Percentiles rank a stretch among this genome's conserved stretches.
Conservation (phyloP, 2,329 filamentous ascomycete species). For the Claviceps sp. region DNA sequence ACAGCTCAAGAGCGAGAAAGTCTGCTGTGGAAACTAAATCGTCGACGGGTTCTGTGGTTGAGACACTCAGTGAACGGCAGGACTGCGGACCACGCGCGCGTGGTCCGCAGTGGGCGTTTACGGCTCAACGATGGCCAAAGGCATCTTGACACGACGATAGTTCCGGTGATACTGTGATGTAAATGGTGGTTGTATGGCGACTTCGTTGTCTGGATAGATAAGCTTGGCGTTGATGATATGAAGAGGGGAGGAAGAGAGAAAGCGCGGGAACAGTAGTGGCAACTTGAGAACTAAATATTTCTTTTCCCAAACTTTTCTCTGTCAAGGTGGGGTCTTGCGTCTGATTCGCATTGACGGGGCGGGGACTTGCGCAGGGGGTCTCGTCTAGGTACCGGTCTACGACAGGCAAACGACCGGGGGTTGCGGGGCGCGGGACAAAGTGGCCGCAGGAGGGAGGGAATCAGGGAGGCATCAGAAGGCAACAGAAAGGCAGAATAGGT, state of each 20-base stretch:
- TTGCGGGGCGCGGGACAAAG: not conserved
- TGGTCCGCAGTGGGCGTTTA: slow-evolving; percentile 74
- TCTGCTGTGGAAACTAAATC: slow-evolving; percentile 46
- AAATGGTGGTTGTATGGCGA: slow-evolving; percentile 28
- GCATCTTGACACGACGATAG: slow-evolving; percentile 60
- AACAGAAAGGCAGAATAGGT: no score
- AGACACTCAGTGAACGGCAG: slow-evolving; percentile 71
- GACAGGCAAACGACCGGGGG: not conserved
- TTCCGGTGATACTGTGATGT: slow-evolving; percentile 29
- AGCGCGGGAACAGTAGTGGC: slow-evolving; percentile 5
- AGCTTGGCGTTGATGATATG: slow-evolving; percentile 18
- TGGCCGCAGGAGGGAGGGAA: not conserved
- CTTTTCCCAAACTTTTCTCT: slow-evolving; percentile 10
- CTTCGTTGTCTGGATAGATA: slow-evolving; percentile 48
- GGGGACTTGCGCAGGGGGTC: slow-evolving; percentile 1
- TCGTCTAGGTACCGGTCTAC: not conserved
- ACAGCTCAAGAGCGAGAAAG: slow-evolving; percentile 32
- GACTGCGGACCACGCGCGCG: slow-evolving; percentile 53
- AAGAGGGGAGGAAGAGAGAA: slow-evolving; percentile 15
- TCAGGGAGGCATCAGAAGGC: not conserved
- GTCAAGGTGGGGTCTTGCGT: slow-evolving; percentile 10
- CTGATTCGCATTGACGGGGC: slow-evolving; percentile 9
- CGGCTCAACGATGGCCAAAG: slow-evolving; percentile 77
- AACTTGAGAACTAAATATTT: slow-evolving; percentile 7
- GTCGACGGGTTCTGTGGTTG: slow-evolving; percentile 34